Conservation (phyloP, 176 grass and related monocot genomes). For the Aegilops longissima region DNA sequence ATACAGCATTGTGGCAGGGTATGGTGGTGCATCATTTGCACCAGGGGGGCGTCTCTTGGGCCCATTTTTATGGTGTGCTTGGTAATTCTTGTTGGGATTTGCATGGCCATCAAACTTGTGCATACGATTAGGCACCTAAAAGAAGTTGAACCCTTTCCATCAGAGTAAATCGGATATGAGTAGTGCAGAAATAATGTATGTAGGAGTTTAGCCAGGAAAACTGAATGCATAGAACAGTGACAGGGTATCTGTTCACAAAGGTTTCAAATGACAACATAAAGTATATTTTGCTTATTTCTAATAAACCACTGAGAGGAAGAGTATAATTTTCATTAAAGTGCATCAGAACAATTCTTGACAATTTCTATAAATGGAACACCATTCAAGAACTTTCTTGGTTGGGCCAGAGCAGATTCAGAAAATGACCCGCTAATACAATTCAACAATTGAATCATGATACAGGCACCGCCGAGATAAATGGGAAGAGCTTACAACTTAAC, state of each 20-base stretch:
- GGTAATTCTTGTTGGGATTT: conserved; percentile 47
- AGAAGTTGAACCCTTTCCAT: neutral
- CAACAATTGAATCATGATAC: conserved; percentile 5
- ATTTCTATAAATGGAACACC: neutral
- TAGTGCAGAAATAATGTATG: neutral
- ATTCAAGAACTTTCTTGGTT: neutral
- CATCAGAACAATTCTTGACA: neutral
- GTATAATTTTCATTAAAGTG: neutral
- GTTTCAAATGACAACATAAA: neutral
- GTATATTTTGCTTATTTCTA: neutral
- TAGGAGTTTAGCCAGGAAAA: neutral
- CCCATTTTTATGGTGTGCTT: conserved; percentile 65
- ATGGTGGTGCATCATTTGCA: conserved; percentile 58
- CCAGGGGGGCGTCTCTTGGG: conserved; percentile 43
- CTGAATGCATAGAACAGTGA: neutral
- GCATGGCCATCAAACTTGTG: conserved; percentile 70
- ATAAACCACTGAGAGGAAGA: neutral
- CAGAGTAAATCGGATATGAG: conserved; percentile 6
- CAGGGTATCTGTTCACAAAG: neutral
- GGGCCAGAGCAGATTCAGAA: neutral
- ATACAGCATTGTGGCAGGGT: conserved; percentile 51
- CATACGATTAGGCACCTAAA: conserved; percentile 40
- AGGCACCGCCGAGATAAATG: neutral
- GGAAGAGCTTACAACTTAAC: neutral
- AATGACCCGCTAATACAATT: neutral